These are phyloP conservation scores for Lentinus polychrous DNA, from an alignment of 1,284 basidiomycete species.

Conservation along the genomic window DNA sequence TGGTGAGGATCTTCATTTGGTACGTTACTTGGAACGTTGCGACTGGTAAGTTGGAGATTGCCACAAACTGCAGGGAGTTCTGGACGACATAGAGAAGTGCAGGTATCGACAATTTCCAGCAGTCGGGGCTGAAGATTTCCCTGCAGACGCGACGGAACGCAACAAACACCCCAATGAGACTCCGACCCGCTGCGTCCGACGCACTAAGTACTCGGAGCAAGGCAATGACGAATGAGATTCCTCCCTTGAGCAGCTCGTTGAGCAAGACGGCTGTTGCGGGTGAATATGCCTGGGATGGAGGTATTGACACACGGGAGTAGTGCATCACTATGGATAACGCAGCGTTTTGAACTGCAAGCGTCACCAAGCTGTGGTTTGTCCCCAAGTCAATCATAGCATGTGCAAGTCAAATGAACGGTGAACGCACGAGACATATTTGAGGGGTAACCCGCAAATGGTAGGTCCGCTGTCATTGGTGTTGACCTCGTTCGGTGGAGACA, in stretches of 20 bases:
- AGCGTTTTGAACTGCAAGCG: conserved; percentile 93
- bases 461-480: conserved; percentile 25
- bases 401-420: neutral
- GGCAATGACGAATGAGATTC: conserved; percentile 79
- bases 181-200: conserved; percentile 20
- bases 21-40: conserved; percentile 91
- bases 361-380: conserved; percentile 62
- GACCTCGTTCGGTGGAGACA: conserved; percentile 1
- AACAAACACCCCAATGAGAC: conserved; percentile 22
- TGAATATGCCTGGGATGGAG: conserved; percentile 75
- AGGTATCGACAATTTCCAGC: conserved; percentile 78
- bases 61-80: conserved; percentile 93
- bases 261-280: conserved; percentile 90
- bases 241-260: conserved; percentile 90
- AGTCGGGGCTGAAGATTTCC: conserved; percentile 67
- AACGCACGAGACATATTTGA: conserved; percentile 61
- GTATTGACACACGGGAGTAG: conserved; percentile 84
- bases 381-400: neutral
- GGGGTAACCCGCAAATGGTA: conserved; percentile 44
- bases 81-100: conserved; percentile 84
- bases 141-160: conserved; percentile 49
- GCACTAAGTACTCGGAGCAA: conserved; percentile 33
- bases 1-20: conserved; percentile 96
- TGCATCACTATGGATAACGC: conserved; percentile 96
- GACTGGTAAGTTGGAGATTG: conserved; percentile 85